Evolutionary conservation across 2,329 filamentous ascomycete genomes (phyloP), one percentile per base, ranked within the genome.

Genomic region (Lasiodiplodia gonubiensis): DNA sequence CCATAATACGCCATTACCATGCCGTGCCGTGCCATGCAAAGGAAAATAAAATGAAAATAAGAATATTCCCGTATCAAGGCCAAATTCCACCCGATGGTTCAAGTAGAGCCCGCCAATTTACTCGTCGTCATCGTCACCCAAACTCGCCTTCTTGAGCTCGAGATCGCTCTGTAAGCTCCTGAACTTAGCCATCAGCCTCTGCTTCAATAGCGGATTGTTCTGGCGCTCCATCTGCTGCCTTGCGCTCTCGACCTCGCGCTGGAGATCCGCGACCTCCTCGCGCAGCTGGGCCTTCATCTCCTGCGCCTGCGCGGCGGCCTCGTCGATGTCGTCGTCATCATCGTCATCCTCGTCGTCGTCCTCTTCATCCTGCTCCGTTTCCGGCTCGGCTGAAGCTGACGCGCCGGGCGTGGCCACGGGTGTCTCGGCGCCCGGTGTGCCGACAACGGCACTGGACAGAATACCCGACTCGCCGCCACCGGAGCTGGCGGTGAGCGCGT

Each of bases 211-310:
- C 14, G 75, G 75, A 68, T 86, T 86, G 23, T 74, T 76, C 69
- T 81, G 78, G 33, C 78, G 79, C 54, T 82, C 79, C 69, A 81
- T 78, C 64, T 81, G 77, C 54, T 74, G 75, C 33, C 81, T 76
- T 23, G 80, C 80, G 30, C 78, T 75, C 49, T 78, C 78, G 49
- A 88, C 81, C 68, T 84, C 81, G 55, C 80, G 79, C 74, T 87
- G 81, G 70, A 88, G 71, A 72, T 87, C 86, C 4, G 80, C 81
- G 64, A 88, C 85, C 74, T 88, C 85, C 67, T 85, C 84, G 59
- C 80, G 78, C 33, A 83, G 76, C 69, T 83, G 81, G 52, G 82
- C 80, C 27, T 80, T 75, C 70, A 84, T 80, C 30, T 83, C 80
- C 33, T 83, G 78, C 49, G 79, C 78, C 21, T 82, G 84, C 2